phyloP scores from a whole-genome alignment of 2,329 filamentous ascomycete species.

The Neodidymelliopsis sp. region DNA sequence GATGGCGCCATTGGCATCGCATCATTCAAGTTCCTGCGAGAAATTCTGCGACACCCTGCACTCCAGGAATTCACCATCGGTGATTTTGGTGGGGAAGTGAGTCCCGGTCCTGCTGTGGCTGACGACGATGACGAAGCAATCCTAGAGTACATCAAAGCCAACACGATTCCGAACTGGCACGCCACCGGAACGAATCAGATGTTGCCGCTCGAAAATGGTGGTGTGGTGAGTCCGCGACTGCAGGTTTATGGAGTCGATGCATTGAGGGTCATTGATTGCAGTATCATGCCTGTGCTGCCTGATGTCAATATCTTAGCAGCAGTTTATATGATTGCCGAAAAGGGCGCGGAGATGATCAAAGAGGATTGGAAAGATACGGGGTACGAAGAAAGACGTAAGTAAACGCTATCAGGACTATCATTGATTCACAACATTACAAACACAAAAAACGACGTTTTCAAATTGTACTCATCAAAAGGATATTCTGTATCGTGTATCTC shows the following conservation, averaged over 20 bases:
- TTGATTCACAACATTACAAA: too few relatives aligned
- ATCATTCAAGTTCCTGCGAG: slow-evolving; percentile 42
- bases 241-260: slow-evolving; percentile 44
- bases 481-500: too few relatives aligned
- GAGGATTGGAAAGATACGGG: too few relatives aligned
- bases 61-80: slow-evolving; percentile 28
- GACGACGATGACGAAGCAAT: slow-evolving; percentile 43
- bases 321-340: slow-evolving; percentile 39
- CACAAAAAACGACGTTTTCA: too few relatives aligned
- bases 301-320: slow-evolving; percentile 31
- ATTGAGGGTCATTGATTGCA: slow-evolving; percentile 45
- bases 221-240: slow-evolving; percentile 41
- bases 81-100: slow-evolving; percentile 35
- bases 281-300: slow-evolving; percentile 37
- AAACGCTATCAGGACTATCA: too few relatives aligned
- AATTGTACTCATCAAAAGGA: too few relatives aligned
- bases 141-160: slow-evolving; percentile 31
- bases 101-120: slow-evolving; percentile 33
- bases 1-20: slow-evolving; percentile 47
- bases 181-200: slow-evolving; percentile 47
- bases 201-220: slow-evolving; percentile 37
- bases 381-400: too few relatives aligned
- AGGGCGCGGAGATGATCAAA: slow-evolving; percentile 38
- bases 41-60: slow-evolving; percentile 33
- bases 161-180: slow-evolving; percentile 39